Conservation (phyloP, 2,329 filamentous ascomycete species). For the Fusarium sp. region DNA sequence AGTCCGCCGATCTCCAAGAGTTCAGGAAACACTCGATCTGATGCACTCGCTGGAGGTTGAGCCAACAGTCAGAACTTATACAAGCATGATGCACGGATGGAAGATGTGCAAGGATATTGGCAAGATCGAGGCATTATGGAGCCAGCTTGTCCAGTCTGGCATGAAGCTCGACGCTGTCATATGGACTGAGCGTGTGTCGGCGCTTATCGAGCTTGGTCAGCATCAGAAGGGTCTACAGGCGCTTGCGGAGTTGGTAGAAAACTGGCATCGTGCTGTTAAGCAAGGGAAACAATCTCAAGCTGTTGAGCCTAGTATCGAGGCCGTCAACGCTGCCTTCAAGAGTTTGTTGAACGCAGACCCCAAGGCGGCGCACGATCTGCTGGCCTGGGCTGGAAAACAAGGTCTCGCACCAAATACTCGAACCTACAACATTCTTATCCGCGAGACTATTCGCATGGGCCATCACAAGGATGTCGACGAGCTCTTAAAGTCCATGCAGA, state of each 20-base stretch:
- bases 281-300: slow-evolving; percentile 47
- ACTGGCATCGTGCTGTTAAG: slow-evolving; percentile 63
- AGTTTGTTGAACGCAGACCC: slow-evolving; percentile 67
- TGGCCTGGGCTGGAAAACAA: slow-evolving; percentile 69
- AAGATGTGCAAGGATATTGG: slow-evolving; percentile 67
- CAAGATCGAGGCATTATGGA: slow-evolving; percentile 76
- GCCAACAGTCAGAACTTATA: slow-evolving; percentile 76
- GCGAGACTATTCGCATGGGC: slow-evolving; percentile 64
- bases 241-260: slow-evolving; percentile 72
- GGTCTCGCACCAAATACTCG: slow-evolving; percentile 67
- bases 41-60: slow-evolving; percentile 62
- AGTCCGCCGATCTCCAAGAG: slow-evolving; percentile 42
- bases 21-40: slow-evolving; percentile 54
- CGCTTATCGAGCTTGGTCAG: slow-evolving; percentile 68
- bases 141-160: slow-evolving; percentile 67
- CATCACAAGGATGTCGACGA: slow-evolving; percentile 60
- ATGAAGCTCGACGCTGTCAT: slow-evolving; percentile 71
- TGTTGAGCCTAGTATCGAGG: slow-evolving; percentile 70
- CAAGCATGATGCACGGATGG: slow-evolving; percentile 78
- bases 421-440: slow-evolving; percentile 78
- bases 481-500: slow-evolving; percentile 70
- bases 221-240: slow-evolving; percentile 69
- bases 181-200: slow-evolving; percentile 78
- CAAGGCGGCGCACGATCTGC: slow-evolving; percentile 63
- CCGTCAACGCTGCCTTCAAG: slow-evolving; percentile 77